These are phyloP conservation scores for Boletus hoseneyae DNA, from an alignment of 1,284 basidiomycete species.

Conservation along the genomic window DNA sequence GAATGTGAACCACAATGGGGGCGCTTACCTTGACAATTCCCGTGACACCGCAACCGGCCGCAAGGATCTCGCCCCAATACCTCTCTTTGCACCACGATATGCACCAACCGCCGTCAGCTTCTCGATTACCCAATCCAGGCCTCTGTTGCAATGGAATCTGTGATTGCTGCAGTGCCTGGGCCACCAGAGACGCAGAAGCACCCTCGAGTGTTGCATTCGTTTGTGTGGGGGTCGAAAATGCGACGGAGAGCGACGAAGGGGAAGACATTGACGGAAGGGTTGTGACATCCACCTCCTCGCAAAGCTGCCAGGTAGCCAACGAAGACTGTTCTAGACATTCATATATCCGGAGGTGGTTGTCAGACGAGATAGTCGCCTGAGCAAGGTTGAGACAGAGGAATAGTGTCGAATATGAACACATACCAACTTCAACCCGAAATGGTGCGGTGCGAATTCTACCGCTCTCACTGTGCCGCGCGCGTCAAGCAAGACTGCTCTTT, in stretches of 20 bases:
- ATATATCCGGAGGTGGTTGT: constrained; percentile 83
- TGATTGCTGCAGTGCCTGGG: constrained; percentile 60
- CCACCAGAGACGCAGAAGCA: constrained; percentile 54
- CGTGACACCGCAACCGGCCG: constrained; percentile 67
- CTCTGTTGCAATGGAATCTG: constrained; percentile 44
- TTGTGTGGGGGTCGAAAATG: constrained; percentile 67
- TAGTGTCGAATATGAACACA: constrained; percentile 26
- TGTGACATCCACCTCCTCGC: constrained; percentile 76
- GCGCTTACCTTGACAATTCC: constrained; percentile 68
- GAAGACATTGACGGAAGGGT: constrained; percentile 47
- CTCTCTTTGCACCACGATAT: constrained; percentile 92
- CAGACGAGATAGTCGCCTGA: constrained; percentile 83
- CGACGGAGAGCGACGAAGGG: constrained; percentile 46
- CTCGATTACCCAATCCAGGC: constrained; percentile 59
- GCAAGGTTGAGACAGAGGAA: constrained; percentile 1
- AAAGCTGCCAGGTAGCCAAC: constrained; percentile 74
- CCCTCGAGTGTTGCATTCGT: constrained; percentile 52
- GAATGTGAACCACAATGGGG: neutral
- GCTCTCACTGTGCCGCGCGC: constrained; percentile 80
- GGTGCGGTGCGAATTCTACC: constrained; percentile 83
- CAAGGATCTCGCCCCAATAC: constrained; percentile 90
- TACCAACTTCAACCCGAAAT: constrained; percentile 84
- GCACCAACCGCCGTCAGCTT: constrained; percentile 89
- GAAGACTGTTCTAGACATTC: constrained; percentile 86
- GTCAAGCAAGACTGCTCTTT: constrained; percentile 74